A percentile compares a stretch with the other conserved stretches of the same genome.
These are phyloP conservation scores for Candida bentonensis DNA, from an alignment of 805 yeast species.

Conservation along the genomic window DNA sequence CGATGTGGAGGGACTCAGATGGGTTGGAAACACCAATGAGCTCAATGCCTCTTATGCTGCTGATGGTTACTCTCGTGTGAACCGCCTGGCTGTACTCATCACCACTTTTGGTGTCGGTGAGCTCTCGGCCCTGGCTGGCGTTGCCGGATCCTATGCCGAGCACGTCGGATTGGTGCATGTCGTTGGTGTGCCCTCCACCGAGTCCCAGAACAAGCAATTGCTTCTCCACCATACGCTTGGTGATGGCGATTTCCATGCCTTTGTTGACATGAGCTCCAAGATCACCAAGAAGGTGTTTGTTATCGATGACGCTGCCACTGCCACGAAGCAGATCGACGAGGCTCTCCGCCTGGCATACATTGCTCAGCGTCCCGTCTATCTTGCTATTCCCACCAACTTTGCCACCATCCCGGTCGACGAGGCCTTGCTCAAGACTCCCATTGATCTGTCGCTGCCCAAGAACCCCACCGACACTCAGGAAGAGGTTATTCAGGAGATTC, in stretches of 20 bases:
- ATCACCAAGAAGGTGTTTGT: constrained; percentile 55
- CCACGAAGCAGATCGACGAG: constrained; percentile 60
- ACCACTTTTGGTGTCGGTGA: constrained; percentile 92
- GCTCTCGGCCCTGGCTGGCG: constrained; percentile 68
- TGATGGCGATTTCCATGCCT: constrained; percentile 68
- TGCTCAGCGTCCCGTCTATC: constrained; percentile 67
- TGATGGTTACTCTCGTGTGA: constrained; percentile 76
- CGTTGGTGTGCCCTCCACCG: constrained; percentile 73
- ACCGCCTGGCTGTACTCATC: constrained; percentile 57
- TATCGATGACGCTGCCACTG: constrained; percentile 47
- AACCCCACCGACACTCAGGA: constrained; percentile 49
- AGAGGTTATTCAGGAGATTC: constrained; percentile 43
- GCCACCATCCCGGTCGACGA: constrained; percentile 48
- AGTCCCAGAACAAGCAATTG: constrained; percentile 58
- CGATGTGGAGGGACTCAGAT: constrained; percentile 42
- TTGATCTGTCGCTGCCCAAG: constrained; percentile 43
- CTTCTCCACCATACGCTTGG: constrained; percentile 75
- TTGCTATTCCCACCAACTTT: constrained; percentile 73
- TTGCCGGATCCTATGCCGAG: constrained; percentile 82
- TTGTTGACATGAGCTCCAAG: constrained; percentile 63
- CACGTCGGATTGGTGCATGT: constrained; percentile 76
- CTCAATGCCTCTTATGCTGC: constrained; percentile 81
- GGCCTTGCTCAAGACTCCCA: constrained; percentile 43
- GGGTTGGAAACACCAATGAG: constrained; percentile 90
- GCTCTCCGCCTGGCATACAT: constrained; percentile 59